Conservation (phyloP, 192 early-diverging fungal species). For the Cladochytrium replicatum region DNA sequence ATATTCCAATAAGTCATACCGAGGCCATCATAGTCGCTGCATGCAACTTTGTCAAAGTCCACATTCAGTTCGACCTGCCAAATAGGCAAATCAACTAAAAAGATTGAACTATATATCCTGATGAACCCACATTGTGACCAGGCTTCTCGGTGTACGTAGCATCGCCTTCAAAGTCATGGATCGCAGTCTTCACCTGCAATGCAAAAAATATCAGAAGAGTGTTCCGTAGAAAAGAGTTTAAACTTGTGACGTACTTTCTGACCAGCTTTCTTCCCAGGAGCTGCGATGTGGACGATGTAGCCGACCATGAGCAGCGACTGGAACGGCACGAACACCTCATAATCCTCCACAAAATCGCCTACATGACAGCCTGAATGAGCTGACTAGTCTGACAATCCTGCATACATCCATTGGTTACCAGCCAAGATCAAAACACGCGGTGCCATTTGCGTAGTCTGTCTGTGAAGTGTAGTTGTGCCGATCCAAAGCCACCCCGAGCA, state of each 20-base stretch:
- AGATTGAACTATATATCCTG: neutral
- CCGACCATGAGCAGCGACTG: constrained; percentile 39
- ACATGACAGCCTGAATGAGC: too few relatives aligned
- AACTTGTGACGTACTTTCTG: constrained; percentile 15
- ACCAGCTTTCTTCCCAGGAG: constrained; percentile 40
- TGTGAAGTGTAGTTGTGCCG: too few relatives aligned
- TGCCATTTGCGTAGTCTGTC: too few relatives aligned
- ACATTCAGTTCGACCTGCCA: constrained; percentile 23
- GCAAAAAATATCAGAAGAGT: neutral
- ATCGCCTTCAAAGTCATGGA: constrained; percentile 38
- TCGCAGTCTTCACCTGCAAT: constrained; percentile 30
- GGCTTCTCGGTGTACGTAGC: constrained; percentile 41
- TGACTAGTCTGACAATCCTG: too few relatives aligned
- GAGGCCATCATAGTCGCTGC: constrained; percentile 40
- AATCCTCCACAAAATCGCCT: constrained; percentile 34
- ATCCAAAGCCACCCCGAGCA: too few relatives aligned
- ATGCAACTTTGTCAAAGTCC: constrained; percentile 29
- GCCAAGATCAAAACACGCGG: too few relatives aligned
- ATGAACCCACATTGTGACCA: constrained; percentile 34
- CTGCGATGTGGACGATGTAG: constrained; percentile 39
- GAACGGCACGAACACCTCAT: constrained; percentile 43
- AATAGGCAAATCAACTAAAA: neutral
- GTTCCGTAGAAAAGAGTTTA: neutral
- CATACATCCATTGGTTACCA: too few relatives aligned
- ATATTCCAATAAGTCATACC: neutral